phyloP scores from a whole-genome alignment of 257 asterid species.

The Cynanchum wilfordii region DNA sequence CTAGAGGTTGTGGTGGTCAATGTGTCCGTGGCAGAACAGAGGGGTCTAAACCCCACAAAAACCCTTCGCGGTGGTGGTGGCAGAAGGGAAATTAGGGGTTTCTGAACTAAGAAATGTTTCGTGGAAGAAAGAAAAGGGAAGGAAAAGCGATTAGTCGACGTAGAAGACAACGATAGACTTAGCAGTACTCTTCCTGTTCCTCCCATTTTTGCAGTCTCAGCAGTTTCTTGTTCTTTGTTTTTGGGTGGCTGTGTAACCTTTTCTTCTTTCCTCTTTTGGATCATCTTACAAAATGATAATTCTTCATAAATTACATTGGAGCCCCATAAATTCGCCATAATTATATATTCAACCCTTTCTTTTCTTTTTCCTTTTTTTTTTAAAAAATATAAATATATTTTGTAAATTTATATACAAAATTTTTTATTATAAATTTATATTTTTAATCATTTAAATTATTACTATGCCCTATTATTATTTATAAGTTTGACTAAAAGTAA shows the following conservation, averaged over 20 bases:
- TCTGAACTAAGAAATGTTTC: constrained; percentile 36
- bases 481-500: too few relatives aligned
- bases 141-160: constrained; percentile 28
- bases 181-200: constrained; percentile 32
- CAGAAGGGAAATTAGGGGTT: constrained; percentile 33
- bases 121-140: constrained; percentile 48
- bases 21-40: constrained; percentile 43
- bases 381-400: too few relatives aligned
- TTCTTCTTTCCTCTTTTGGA: not conserved
- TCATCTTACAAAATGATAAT: not conserved
- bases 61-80: constrained; percentile 25
- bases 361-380: too few relatives aligned
- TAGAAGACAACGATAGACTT: constrained; percentile 21
- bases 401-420: too few relatives aligned
- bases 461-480: too few relatives aligned
- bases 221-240: not conserved
- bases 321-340: not conserved
- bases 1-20: constrained; percentile 21
- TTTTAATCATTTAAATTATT: too few relatives aligned
- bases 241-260: not conserved
- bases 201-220: constrained; percentile 23
- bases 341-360: not conserved
- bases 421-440: too few relatives aligned
- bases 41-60: constrained; percentile 56
- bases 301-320: not conserved